phyloP scores from a whole-genome alignment of 164 flowering plant species.

The Saururus chinensis region DNA sequence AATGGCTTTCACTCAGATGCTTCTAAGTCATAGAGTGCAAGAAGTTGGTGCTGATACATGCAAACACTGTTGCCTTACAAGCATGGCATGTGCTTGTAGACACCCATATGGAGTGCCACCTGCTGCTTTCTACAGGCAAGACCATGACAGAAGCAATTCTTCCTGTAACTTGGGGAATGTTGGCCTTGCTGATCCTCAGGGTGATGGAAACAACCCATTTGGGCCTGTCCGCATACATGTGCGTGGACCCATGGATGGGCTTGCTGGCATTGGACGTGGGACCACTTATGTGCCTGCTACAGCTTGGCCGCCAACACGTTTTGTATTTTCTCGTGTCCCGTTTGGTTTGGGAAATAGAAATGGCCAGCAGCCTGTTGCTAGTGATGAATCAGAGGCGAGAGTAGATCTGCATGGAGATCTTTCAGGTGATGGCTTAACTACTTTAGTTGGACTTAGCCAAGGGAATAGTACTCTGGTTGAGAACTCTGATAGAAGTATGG shows the following conservation, averaged over 20 bases:
- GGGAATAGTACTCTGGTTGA: conserved; percentile 48
- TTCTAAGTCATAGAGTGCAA: conserved; percentile 81
- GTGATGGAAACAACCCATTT: conserved; percentile 55
- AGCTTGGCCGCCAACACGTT: conserved; percentile 86
- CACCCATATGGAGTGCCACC: conserved; percentile 58
- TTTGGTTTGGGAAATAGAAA: conserved; percentile 73
- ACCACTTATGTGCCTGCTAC: conserved; percentile 59
- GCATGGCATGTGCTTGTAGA: conserved; percentile 69
- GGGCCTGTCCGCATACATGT: conserved; percentile 89
- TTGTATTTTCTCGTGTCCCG: conserved; percentile 93
- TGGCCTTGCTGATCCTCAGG: conserved; percentile 56
- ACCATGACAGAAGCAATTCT: conserved; percentile 49
- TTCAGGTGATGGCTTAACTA: conserved; percentile 89
- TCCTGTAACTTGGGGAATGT: conserved; percentile 49
- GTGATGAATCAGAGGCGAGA: conserved; percentile 79
- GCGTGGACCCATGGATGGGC: conserved; percentile 84
- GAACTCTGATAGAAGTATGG: conserved; percentile 48
- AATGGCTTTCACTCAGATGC: conserved; percentile 47
- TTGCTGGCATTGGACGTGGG: conserved; percentile 97
- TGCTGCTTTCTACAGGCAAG: conserved; percentile 75
- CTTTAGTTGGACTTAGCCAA: conserved; percentile 87
- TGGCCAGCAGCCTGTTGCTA: conserved; percentile 65
- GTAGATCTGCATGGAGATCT: conserved; percentile 62
- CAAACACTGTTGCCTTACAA: conserved; percentile 64
- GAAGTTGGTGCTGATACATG: conserved; percentile 87